A percentile compares a stretch with the other conserved stretches of the same genome.
Evolutionary conservation across 495 filamentous ascomycete species (phyloP).

Genomic region (Aspergillus cristatus): DNA sequence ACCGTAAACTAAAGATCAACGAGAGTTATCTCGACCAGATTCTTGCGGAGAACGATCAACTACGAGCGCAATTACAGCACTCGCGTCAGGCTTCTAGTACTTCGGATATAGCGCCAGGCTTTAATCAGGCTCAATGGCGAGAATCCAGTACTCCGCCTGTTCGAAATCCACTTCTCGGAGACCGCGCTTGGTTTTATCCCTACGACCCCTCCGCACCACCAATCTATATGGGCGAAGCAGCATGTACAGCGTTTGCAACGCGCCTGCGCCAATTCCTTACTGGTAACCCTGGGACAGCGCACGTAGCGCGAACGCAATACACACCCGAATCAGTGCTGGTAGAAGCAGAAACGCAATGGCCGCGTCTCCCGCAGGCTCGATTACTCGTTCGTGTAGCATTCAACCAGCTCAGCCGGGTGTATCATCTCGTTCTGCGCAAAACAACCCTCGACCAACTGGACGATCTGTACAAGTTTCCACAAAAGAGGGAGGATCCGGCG

Average conservation of each 20-base stretch:
- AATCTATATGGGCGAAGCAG: conserved; percentile 26
- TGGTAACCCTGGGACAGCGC: conserved; percentile 10
- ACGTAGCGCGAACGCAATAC: conserved; percentile 21
- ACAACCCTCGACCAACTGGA: conserved; percentile 17
- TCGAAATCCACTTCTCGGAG: conserved; percentile 22
- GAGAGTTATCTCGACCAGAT: conserved; percentile 25
- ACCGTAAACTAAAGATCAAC: conserved; percentile 25
- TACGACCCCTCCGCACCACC: conserved; percentile 21
- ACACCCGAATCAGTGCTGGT: conserved; percentile 15
- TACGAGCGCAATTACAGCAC: conserved; percentile 11
- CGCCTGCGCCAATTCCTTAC: conserved; percentile 23
- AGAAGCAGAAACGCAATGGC: conserved; percentile 15
- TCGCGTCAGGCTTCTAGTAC: conserved; percentile 2
- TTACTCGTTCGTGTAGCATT: conserved; percentile 18
- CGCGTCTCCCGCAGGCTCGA: conserved; percentile 14
- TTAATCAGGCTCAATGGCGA: conserved; percentile 4
- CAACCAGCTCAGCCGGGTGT: conserved; percentile 19
- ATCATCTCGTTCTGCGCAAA: conserved; percentile 21
- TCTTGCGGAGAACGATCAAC: conserved; percentile 14
- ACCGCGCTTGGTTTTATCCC: conserved; percentile 26
- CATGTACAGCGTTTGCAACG: conserved; percentile 26
- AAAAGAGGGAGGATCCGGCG: conserved; percentile 11
- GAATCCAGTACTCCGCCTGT: conserved; percentile 4
- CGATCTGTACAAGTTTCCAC: conserved; percentile 6
- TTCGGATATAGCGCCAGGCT: too few species aligned